Evolutionary conservation across 768 basidiomycete species (phyloP), one percentile per base, ranked within the genome.

Genomic region (Chalciporus sphaerocephalus): DNA sequence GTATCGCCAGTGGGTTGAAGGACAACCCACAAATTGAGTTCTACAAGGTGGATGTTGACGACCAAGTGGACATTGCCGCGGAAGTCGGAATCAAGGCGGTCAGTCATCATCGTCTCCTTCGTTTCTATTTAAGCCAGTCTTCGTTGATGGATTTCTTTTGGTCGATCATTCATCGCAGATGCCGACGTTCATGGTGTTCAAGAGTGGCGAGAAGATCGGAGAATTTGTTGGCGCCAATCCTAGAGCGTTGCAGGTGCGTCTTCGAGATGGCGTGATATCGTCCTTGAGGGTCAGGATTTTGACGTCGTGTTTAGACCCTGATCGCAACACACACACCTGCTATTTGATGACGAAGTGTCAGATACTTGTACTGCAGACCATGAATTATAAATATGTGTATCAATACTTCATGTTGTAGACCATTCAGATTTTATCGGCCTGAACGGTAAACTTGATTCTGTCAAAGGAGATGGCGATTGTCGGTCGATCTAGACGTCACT

Each of bases 21-120:
- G 47, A 57, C 4, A 50, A 46, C 33, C 43, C 56, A 1, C 59
- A 51, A 7, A 57, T 82, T 48, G 69, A 69, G 15, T 89, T 85
- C 68, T 83, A 80, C 74, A 89, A 86, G 62, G 75, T 88, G 48
- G 80, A 91, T 52, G 75, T 86, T 18, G 87, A 91, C 54, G 65
- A 66, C 5, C 71, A 74, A 38, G 28, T 51, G 0, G 70, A 73
- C 0, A 73, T 85, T 41, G 51, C 76, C 0, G 57, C 73, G 43
- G 78, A 77, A 58, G 75, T 76, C 39, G 70, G 71, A 18, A 67
- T 87, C 42, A 67, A 70, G 53, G 76, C 79, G 21, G 84, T 86
- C 48, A 24, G 81, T 57, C n/a, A n/a, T n/a, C n/a, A n/a, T n/a
- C n/a, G n/a, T n/a, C n/a, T n/a, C n/a, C n/a, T n/a, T n/a, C n/a